Conservation (phyloP, 495 filamentous ascomycete genomes). For the Penicillium turbatum region DNA sequence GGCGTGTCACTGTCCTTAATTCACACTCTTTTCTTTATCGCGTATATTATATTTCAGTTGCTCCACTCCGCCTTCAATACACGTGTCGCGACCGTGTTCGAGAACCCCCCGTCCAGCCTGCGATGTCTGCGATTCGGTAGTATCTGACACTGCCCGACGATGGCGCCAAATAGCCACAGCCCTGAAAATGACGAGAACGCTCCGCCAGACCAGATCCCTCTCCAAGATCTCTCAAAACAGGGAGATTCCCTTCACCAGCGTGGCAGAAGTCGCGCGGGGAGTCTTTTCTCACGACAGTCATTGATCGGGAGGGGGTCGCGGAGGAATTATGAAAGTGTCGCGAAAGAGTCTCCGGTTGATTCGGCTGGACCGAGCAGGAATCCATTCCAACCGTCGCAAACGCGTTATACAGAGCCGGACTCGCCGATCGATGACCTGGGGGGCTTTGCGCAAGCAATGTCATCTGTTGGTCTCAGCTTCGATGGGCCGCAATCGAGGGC, state of each 20-base stretch:
- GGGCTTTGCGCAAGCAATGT: slow-evolving; percentile 57
- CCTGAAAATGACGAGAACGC: slow-evolving; percentile 44
- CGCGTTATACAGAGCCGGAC: slow-evolving; percentile 28
- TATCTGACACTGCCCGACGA: slow-evolving; percentile 41
- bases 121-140: slow-evolving; percentile 46
- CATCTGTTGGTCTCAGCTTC: slow-evolving; percentile 56
- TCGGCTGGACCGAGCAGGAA: slow-evolving; percentile 20
- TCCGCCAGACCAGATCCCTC: slow-evolving; percentile 65
- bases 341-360: slow-evolving; percentile 49
- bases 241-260: slow-evolving; percentile 32
- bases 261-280: slow-evolving; percentile 29
- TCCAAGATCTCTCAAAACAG: slow-evolving; percentile 70
- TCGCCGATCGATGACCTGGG: slow-evolving; percentile 47
- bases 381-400: slow-evolving; percentile 24
- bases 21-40: neutral
- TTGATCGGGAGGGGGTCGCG: slow-evolving; percentile 32
- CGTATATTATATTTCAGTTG: neutral
- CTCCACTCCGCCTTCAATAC: neutral
- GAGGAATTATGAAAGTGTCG: slow-evolving; percentile 49
- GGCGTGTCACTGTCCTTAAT: neutral
- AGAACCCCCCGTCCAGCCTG: slow-evolving; percentile 19
- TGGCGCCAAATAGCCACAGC: slow-evolving; percentile 57
- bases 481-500: slow-evolving; percentile 33
- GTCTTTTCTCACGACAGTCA: slow-evolving; percentile 37
- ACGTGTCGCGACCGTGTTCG: slow-evolving; percentile 11